Percentiles rank a stretch among this genome's conserved stretches.
Evolutionary conservation across 768 basidiomycete genomes (phyloP).

Genomic region (Lactarius indigo): DNA sequence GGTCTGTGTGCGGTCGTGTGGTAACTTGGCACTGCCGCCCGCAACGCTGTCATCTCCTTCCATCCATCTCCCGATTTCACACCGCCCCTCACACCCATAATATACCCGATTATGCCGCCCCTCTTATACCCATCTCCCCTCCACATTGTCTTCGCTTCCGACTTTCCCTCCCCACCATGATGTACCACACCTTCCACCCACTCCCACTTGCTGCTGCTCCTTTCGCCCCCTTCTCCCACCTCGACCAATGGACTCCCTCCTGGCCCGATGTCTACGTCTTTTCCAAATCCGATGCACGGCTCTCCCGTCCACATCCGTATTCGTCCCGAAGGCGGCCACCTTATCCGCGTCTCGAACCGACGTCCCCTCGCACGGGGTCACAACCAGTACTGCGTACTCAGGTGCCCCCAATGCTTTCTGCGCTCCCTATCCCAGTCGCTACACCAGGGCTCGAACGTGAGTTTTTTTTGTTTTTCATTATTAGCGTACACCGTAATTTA

Average conservation of each 20-base stretch:
- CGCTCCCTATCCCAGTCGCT: conserved; percentile 7
- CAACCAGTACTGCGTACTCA: conserved; percentile 5
- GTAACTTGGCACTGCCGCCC: conserved; percentile 2
- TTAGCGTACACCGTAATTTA: neutral
- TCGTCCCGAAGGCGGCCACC: conserved; percentile 3
- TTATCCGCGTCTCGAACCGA: neutral
- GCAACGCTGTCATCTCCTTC: conserved; percentile 21
- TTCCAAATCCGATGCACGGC: conserved; percentile 17
- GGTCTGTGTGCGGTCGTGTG: neutral
- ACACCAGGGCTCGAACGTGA: conserved; percentile 26
- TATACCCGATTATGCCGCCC: conserved; percentile 23
- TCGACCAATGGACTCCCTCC: conserved; percentile 23
- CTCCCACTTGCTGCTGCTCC: conserved; percentile 8
- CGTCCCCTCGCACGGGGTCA: conserved; percentile 4
- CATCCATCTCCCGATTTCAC: conserved; percentile 24
- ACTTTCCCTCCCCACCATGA: conserved; percentile 26
- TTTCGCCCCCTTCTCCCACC: conserved; percentile 27
- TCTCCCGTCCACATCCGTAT: conserved; percentile 3
- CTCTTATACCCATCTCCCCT: conserved; percentile 24
- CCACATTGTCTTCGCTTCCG: conserved; percentile 19
- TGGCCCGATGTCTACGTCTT: conserved; percentile 10
- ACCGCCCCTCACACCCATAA: conserved; percentile 23
- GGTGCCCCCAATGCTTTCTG: conserved; percentile 1
- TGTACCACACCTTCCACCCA: conserved; percentile 27
- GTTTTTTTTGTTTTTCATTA: conserved; percentile 27